Base-by-base conservation (phyloP, 345 rosid genomes). In the Eucalyptus cloeziana region DNA sequence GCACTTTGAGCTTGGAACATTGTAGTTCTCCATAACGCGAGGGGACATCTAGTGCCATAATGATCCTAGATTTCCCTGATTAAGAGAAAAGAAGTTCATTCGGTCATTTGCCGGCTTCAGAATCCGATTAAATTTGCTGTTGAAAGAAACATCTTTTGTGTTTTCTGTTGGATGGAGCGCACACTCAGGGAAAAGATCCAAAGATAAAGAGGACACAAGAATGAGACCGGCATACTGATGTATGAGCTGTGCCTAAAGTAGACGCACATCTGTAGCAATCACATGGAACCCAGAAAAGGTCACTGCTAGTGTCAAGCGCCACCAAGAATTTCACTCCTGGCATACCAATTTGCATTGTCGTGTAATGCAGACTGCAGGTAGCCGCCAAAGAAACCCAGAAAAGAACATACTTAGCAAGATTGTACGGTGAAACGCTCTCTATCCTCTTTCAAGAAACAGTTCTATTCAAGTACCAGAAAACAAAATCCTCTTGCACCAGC, bases 211-310 rank as follows among this genome's bases (percentile, higher is more conserved):
- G 60, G 47, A 30, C 5, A 37, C 9, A 31, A 49, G 54, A 76
- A 44, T n/a, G 85, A 89, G 58, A 86, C 92, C 85, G 80, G 86
- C 95, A 58, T 95, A 97, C 97, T 86, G 96, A 94, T 90, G 95
- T 92, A 88, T 94, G 95, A 91, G 90, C 64, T 30, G 97, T 86
- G 67, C 95, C 94, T 88, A 94, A 89, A 80, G 93, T 95, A 49
- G 98, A 93, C 21, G 97, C 97, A 87, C 98, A 96, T 92, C 91
- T 91, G 91, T 91, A 94, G 86, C 98, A 95, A 79, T 96, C 96
- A 91, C 99, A 95, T 33, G 99, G 99, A 58, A 97, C 98, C 98
- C 99, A 96, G 86, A 96, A 96, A 90, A 97, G 94, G 89, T 96
- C 98, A 86, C 99, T 96, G 37, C 99, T 97, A 1, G 98, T 94